Base-by-base conservation (phyloP, 176 grass and related monocot genomes). In the Eragrostis curvula region DNA sequence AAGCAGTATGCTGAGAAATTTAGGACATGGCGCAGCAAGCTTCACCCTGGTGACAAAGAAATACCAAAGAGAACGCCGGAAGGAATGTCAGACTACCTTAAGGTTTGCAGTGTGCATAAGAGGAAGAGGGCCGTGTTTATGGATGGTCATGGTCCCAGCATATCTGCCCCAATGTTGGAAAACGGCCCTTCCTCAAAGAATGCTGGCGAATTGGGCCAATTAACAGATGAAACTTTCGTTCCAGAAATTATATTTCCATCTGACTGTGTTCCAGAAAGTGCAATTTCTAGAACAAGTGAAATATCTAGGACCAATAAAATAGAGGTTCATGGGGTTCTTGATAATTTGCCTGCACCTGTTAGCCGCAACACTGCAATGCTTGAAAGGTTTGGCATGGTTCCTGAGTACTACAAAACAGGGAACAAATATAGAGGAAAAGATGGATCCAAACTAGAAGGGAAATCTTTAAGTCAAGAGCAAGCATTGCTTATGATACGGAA, bases 381-480 rank as follows among this genome's bases (percentile, higher is more conserved):
- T 24, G 96, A 99, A 93, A 93, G 96, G 56, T 99, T 99, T 86
- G 96, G 96, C 43, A 94, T 99, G 75, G 73, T 99, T 75, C 93
- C 96, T 70, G 96, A 98, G 63, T 99, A 99, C 47, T 87, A 94
- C 81, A 99, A 99, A 74, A 89, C 87, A 65, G 96, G 96, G 60
- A 92, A 85, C 85, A 99, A 99, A 88, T 99, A 93, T 88, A 91
- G 92, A 90, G 88, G 96, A 61, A 95, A 91, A 89, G 84, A 89
- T 85, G 74, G 81, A 83, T 89, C 89, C 20, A 91, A 69, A 91
- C 68, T 74, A 85, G 87, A 86, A 83, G 91, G 91, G 62, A 96
- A 87, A 79, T 75, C 80, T 74, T 76, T 99, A 59, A 89, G 93
- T 69, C 79, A 81, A 73, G 96, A 96, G 71, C 90, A 96, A 93